Evolutionary conservation across 2,329 filamentous ascomycete species (phyloP).

Genomic region (Talaromyces piceae): DNA sequence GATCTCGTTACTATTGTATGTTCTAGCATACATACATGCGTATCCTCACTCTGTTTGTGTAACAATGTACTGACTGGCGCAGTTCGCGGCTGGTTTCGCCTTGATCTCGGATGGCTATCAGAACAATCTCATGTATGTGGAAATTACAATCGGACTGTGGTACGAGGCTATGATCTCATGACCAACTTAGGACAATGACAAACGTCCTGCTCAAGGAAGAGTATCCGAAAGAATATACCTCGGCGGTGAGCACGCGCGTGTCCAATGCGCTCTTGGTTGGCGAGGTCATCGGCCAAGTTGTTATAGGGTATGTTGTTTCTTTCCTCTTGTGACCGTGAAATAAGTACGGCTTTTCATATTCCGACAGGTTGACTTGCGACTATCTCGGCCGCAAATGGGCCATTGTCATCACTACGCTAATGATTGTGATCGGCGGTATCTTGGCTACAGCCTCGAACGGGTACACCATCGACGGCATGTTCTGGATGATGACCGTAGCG

Average conservation of each 20-base stretch:
- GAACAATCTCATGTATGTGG: constrained; percentile 21
- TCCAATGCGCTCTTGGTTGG: constrained; percentile 23
- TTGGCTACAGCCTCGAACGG: constrained; percentile 41
- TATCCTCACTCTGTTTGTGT: too few species aligned
- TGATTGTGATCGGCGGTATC: constrained; percentile 42
- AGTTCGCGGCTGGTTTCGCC: constrained; percentile 24
- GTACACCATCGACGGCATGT: constrained; percentile 42
- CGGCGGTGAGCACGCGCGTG: constrained; percentile 21
- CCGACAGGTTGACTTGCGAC: constrained; percentile 34
- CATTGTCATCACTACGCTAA: constrained; percentile 39
- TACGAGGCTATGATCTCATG: too few species aligned
- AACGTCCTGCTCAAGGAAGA: constrained; percentile 23
- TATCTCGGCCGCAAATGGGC: constrained; percentile 40
- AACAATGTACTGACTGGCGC: not conserved
- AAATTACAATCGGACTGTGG: too few species aligned
- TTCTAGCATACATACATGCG: not conserved
- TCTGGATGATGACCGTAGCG: constrained; percentile 47
- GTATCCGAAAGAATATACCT: constrained; percentile 20
- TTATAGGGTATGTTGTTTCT: constrained; percentile 17
- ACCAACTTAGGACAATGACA: constrained; percentile 21
- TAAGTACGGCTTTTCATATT: not conserved
- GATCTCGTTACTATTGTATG: constrained; percentile 22
- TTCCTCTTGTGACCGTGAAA: not conserved
- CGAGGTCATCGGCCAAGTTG: constrained; percentile 21
- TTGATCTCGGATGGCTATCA: constrained; percentile 26